Evolutionary conservation across 805 yeast genomes (phyloP).

Genomic region (Ogataea methylovora): DNA sequence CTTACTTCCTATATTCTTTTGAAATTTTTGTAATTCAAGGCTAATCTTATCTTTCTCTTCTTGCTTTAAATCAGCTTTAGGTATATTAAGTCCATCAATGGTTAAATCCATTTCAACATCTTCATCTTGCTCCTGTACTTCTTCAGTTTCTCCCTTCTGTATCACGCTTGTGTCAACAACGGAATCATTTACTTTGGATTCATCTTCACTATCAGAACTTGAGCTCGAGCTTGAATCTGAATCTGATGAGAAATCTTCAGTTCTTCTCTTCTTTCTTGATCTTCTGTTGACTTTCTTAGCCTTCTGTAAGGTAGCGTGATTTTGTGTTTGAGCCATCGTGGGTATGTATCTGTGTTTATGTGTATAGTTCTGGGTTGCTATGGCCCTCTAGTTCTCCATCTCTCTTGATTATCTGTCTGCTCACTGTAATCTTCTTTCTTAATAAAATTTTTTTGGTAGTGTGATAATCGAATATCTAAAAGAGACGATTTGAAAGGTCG

Average conservation of each 20-base stretch:
- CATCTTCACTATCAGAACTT: constrained; percentile 12
- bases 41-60: constrained; percentile 11
- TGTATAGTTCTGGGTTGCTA: too few species aligned
- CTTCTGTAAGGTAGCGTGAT: not conserved
- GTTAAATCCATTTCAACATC: too few species aligned
- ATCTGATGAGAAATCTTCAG: constrained; percentile 59
- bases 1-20: constrained; percentile 4
- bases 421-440: too few species aligned
- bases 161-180: constrained; percentile 1
- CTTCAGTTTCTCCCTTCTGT: constrained; percentile 5
- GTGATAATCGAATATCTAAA: too few species aligned
- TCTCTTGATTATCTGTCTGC: too few species aligned
- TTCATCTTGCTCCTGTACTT: too few species aligned
- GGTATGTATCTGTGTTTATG: too few species aligned
- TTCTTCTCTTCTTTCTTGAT: constrained; percentile 76
- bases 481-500: too few species aligned
- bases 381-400: too few species aligned
- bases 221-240: constrained; percentile 41
- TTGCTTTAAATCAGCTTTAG: constrained; percentile 7
- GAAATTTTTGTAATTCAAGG: constrained; percentile 3
- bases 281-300: constrained; percentile 30
- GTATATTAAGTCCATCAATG: constrained; percentile 7
- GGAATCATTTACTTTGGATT: constrained; percentile 2
- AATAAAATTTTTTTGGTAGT: too few species aligned
- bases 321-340: too few species aligned